Base-by-base conservation (phyloP, 116 monocot genomes). In the Trichopus zeylanicus region DNA sequence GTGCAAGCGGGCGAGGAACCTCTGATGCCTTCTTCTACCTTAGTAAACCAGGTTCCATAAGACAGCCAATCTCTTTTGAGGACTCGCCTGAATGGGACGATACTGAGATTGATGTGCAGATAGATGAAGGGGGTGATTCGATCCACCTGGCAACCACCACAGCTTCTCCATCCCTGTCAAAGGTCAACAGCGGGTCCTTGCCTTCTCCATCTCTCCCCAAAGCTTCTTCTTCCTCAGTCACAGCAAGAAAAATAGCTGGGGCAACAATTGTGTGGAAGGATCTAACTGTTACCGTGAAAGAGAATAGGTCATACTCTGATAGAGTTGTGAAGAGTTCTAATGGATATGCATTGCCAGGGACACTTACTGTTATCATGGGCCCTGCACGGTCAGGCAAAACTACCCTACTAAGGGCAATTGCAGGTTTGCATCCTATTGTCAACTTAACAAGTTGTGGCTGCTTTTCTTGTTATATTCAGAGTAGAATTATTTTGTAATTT, bases 81-180 rank as follows among this genome's bases (percentile, higher is more conserved):
- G 97, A 97, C 47, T 97, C 91, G 13, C 97, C 91, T 0, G 97
- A 97, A 38, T 97, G 97, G 97, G 97, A 87, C 42, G 95, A 95
- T 37, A 52, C 75, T n/a, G 90, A 91, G 46, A 73, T 87, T 63
- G 75, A 81, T 61, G 61, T 65, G 37, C 69, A 71, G 22, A 13
- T 70, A 48, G 87, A 91, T 28, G 88, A 89, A 58, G 75, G 56
- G 16, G 81, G 73, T 32, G 88, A 86, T 49, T 73, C 82, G 9
- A 81, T 87, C 47, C 80, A 81, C 48, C 26, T 76, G 29, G 79
- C 78, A n/a, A 68, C 85, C 31, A 56, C 84, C 26, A 70, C 86
- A 12, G 75, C 63, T 22, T 89, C 93, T 13, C 82, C 85, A 28
- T 86, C 80, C 21, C 62, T 86, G 10, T 74, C 89, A 3, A 93